These are phyloP conservation scores for Trametes pubescens DNA, from an alignment of 1,284 basidiomycete genomes.

Conservation along the genomic window DNA sequence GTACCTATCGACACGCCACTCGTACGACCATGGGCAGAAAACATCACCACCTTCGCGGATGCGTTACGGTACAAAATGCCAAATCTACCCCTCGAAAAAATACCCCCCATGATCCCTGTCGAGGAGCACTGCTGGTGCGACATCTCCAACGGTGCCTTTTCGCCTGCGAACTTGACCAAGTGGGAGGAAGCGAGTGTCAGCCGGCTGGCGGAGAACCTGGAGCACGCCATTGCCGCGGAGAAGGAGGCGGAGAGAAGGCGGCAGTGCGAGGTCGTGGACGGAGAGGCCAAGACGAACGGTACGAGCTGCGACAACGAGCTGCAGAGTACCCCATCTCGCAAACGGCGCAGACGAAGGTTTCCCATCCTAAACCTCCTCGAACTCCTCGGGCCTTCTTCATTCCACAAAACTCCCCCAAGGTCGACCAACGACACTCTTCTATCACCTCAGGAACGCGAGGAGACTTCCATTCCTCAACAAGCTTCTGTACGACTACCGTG, in stretches of 20 bases:
- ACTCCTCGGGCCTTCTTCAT: not conserved
- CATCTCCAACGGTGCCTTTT: slow-evolving; percentile 66
- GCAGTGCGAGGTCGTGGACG: slow-evolving; percentile 37
- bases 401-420: not conserved
- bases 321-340: not conserved
- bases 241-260: slow-evolving; percentile 33
- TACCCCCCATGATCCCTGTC: slow-evolving; percentile 61
- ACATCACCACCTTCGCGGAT: slow-evolving; percentile 73
- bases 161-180: slow-evolving; percentile 73
- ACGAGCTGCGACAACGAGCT: slow-evolving; percentile 8
- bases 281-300: slow-evolving; percentile 23
- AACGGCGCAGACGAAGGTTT: slow-evolving; percentile 10
- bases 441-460: not conserved
- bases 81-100: slow-evolving; percentile 35
- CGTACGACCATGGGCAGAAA: slow-evolving; percentile 66
- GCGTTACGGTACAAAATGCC: slow-evolving; percentile 56
- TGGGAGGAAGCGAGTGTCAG: slow-evolving; percentile 75
- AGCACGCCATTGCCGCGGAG: slow-evolving; percentile 42
- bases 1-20: slow-evolving; percentile 69
- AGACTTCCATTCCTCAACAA: not conserved
- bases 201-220: slow-evolving; percentile 51
- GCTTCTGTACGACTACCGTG: slow-evolving; percentile 34
- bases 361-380: slow-evolving; percentile 8
- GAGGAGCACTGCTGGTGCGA: slow-evolving; percentile 86
- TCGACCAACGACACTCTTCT: not conserved